phyloP scores from a whole-genome alignment of 306 rosid genomes.

The Castanopsis chinensis region DNA sequence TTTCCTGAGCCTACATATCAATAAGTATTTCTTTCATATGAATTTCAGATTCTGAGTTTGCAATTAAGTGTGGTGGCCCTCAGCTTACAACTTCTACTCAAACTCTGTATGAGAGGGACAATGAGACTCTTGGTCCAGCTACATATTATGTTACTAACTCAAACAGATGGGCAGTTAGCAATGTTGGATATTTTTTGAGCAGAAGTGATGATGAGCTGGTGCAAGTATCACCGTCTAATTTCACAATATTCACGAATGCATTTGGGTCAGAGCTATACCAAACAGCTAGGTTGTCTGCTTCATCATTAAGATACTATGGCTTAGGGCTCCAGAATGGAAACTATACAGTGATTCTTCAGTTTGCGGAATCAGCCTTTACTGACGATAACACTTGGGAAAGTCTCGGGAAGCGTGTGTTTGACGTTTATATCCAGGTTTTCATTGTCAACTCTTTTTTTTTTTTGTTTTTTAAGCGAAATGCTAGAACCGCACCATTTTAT shows the following conservation, averaged over 20 bases:
- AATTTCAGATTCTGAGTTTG: not conserved
- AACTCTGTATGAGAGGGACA: constrained; percentile 41
- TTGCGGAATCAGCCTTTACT: constrained; percentile 51
- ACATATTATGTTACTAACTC: constrained; percentile 53
- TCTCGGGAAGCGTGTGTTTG: constrained; percentile 67
- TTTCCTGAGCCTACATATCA: not conserved
- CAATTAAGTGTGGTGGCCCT: constrained; percentile 70
- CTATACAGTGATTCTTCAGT: constrained; percentile 61
- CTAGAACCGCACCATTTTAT: too few relatives aligned
- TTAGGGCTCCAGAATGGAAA: constrained; percentile 70
- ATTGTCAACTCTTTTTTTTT: too few relatives aligned
- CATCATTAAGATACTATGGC: constrained; percentile 30
- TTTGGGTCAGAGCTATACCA: constrained; percentile 50
- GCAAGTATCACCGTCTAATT: not conserved
- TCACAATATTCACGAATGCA: too few relatives aligned
- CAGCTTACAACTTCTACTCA: constrained; percentile 32
- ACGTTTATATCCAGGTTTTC: constrained; percentile 59
- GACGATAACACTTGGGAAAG: constrained; percentile 52
- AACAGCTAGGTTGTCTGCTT: constrained; percentile 65
- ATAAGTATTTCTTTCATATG: not conserved
- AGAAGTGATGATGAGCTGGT: not conserved
- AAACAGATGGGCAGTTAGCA: constrained; percentile 69
- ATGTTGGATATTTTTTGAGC: constrained; percentile 52
- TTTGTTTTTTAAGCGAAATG: too few relatives aligned
- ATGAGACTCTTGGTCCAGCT: constrained; percentile 3